Evolutionary conservation across 2,329 filamentous ascomycete species (phyloP).

Genomic region (Aspergillus candidus): DNA sequence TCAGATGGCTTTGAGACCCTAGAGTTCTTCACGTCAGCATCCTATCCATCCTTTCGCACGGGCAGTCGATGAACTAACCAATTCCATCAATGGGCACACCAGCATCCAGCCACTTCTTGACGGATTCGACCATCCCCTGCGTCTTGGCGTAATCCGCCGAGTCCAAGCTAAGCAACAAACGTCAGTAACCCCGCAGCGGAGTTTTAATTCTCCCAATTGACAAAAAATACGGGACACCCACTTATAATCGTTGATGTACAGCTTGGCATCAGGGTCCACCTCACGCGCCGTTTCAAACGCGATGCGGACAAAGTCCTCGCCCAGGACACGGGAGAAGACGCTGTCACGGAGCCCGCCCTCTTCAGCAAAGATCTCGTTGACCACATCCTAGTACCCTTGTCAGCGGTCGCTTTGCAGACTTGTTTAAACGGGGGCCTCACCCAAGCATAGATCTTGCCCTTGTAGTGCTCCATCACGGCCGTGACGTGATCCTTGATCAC

Average conservation of each 20-base stretch:
- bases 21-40: slow-evolving; percentile 9
- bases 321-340: slow-evolving; percentile 63
- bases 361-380: slow-evolving; percentile 41
- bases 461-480: slow-evolving; percentile 29
- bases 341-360: slow-evolving; percentile 53
- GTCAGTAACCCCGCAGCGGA: neutral
- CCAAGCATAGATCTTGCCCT: slow-evolving; percentile 33
- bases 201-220: neutral
- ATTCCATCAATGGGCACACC: slow-evolving; percentile 63
- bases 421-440: slow-evolving; percentile 9
- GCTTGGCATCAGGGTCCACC: slow-evolving; percentile 60
- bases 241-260: slow-evolving; percentile 69
- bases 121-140: slow-evolving; percentile 50
- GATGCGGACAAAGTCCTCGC: slow-evolving; percentile 63
- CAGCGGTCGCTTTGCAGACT: neutral
- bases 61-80: slow-evolving; percentile 24
- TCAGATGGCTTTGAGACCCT: slow-evolving; percentile 54
- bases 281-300: slow-evolving; percentile 63
- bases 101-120: slow-evolving; percentile 57
- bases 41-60: slow-evolving; percentile 1
- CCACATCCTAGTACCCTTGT: slow-evolving; percentile 18
- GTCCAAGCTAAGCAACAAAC: slow-evolving; percentile 54
- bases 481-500: slow-evolving; percentile 46
- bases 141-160: slow-evolving; percentile 54
- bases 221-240: slow-evolving; percentile 12